Conservation (phyloP, 345 rosid genomes). For the Schrenkiella parvula region DNA sequence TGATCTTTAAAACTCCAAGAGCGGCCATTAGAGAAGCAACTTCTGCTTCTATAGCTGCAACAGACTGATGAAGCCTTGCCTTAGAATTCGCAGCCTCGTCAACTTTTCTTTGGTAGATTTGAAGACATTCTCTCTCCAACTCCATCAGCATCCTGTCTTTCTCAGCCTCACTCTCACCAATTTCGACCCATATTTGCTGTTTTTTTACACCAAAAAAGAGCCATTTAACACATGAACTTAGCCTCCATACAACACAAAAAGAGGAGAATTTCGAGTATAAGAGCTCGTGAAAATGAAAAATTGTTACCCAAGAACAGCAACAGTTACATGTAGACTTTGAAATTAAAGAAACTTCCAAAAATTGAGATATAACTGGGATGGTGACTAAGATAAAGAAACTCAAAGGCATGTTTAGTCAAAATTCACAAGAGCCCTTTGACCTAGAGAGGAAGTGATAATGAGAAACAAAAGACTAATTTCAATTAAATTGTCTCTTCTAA, state of each 20-base stretch:
- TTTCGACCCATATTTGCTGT: constrained; percentile 98
- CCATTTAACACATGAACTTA: background rate
- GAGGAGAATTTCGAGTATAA: background rate
- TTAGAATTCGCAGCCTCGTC: constrained; percentile 89
- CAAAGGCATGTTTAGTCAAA: constrained; percentile 22
- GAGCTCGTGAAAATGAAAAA: constrained; percentile 8
- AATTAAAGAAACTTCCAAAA: background rate
- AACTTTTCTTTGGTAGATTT: constrained; percentile 84
- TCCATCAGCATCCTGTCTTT: constrained; percentile 82
- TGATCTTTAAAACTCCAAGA: constrained; percentile 71
- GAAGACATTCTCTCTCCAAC: constrained; percentile 87
- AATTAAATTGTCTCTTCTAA: constrained; percentile 33
- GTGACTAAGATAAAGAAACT: background rate
- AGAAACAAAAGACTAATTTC: constrained; percentile 21
- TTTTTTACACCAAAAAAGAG: constrained; percentile 9
- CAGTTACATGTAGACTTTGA: background rate
- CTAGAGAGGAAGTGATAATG: constrained; percentile 2
- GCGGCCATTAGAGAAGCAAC: constrained; percentile 87
- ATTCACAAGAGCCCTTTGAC: constrained; percentile 31
- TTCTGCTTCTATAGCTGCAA: constrained; percentile 94
- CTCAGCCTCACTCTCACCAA: constrained; percentile 85
- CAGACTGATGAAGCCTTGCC: constrained; percentile 86
- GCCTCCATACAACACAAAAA: background rate
- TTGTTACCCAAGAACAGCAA: background rate
- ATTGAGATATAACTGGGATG: background rate